These are phyloP conservation scores for Russula griseocarnosa DNA, from an alignment of 768 basidiomycete genomes.

Conservation along the genomic window DNA sequence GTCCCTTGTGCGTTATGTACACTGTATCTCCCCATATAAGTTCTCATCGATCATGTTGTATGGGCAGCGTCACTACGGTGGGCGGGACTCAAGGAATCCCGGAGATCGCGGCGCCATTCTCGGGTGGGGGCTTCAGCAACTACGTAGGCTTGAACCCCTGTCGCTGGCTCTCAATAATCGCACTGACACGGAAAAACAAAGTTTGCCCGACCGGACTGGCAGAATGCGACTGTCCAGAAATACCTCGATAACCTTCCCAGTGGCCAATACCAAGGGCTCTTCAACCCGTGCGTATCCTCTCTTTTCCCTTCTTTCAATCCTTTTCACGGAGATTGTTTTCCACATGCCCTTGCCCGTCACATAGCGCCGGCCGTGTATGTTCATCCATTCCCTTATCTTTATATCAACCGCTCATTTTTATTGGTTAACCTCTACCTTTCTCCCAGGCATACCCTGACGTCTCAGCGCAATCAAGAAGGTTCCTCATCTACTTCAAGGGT, in stretches of 20 bases:
- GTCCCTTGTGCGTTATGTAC: conserved; percentile 36
- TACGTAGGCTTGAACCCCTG: conserved; percentile 42
- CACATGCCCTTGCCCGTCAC: neutral
- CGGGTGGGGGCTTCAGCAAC: conserved; percentile 73
- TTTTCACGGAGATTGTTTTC: neutral
- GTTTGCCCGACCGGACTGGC: conserved; percentile 53
- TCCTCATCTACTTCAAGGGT: conserved; percentile 43
- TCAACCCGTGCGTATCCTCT: conserved; percentile 51
- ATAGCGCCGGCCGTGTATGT: conserved; percentile 49
- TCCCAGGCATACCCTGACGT: conserved; percentile 60
- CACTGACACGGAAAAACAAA: conserved; percentile 35
- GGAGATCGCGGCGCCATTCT: conserved; percentile 57
- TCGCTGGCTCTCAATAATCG: neutral
- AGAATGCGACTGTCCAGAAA: conserved; percentile 40
- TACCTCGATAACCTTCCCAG: conserved; percentile 44
- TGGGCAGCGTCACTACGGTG: conserved; percentile 60
- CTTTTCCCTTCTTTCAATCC: neutral
- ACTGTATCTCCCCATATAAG: neutral
- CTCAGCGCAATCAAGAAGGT: conserved; percentile 52
- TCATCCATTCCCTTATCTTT: neutral
- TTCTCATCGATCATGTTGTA: neutral
- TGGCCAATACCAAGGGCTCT: conserved; percentile 50
- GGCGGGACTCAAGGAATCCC: conserved; percentile 61
- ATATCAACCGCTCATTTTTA: neutral
- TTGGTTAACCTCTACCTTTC: neutral